Evolutionary conservation across 305 asterid species (phyloP).

Genomic region (Solanum hybrid): DNA sequence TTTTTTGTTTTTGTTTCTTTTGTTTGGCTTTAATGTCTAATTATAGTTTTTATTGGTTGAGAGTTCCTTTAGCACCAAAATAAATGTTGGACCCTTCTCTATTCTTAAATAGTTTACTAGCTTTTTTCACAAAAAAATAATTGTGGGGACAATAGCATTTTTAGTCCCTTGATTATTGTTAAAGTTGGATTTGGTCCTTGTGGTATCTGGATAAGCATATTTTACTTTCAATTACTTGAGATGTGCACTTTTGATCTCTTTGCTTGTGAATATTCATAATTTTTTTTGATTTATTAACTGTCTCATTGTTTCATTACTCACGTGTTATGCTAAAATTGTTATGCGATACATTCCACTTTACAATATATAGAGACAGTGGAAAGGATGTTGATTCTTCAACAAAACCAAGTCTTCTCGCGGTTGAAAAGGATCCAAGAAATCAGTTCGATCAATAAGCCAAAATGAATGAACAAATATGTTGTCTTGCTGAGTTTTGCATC

Average conservation of each 20-base stretch:
- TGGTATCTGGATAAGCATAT: not conserved
- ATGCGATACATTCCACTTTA: not conserved
- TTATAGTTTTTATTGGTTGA: constrained; percentile 8
- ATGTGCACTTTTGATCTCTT: not conserved
- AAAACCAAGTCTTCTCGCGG: not conserved
- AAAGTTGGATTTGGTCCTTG: not conserved
- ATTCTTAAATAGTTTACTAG: not conserved
- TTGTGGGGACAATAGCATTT: not conserved
- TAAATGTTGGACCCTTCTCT: constrained; percentile 24
- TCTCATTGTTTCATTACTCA: not conserved
- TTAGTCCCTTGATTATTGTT: not conserved
- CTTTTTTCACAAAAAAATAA: not conserved
- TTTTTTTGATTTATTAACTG: not conserved
- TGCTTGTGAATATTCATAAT: not conserved
- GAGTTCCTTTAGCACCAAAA: constrained; percentile 29
- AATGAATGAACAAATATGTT: not conserved
- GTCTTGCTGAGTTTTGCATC: too few species aligned
- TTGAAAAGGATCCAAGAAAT: not conserved
- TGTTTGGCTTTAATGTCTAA: constrained; percentile 10
- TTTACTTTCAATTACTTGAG: too few species aligned
- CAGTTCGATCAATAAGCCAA: not conserved
- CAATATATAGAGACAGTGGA: not conserved
- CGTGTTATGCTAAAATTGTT: not conserved
- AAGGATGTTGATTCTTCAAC: not conserved
- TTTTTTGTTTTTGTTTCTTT: not conserved